Conservation (phyloP, 1,284 basidiomycete species). For the Nidula niveotomentosa region DNA sequence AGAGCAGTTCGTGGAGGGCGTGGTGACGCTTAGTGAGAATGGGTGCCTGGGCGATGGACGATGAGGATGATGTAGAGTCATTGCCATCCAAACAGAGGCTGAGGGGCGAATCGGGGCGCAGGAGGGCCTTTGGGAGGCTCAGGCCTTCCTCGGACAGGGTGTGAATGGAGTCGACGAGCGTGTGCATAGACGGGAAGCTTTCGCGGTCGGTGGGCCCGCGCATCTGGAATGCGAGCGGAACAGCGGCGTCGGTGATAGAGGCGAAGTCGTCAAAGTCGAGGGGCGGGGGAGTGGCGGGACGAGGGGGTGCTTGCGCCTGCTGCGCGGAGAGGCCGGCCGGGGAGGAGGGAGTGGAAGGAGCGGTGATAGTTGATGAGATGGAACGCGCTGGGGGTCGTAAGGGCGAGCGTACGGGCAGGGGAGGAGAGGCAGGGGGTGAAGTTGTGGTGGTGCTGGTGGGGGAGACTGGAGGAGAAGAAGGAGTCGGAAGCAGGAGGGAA, state of each 20-base stretch:
- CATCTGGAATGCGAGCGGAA: slow-evolving; percentile 20
- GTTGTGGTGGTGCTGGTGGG: not conserved
- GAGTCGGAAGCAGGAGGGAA: slow-evolving; percentile 11
- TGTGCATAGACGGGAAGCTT: slow-evolving; percentile 16
- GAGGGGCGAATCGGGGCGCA: slow-evolving; percentile 19
- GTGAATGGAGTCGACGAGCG: slow-evolving; percentile 12
- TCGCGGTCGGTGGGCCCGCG: slow-evolving; percentile 18
- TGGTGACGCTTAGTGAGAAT: slow-evolving; percentile 73
- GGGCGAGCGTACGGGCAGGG: slow-evolving; percentile 34
- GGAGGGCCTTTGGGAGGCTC: slow-evolving; percentile 14
- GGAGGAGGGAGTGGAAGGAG: slow-evolving; percentile 19
- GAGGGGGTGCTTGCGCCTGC: not conserved
- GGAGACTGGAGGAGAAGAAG: slow-evolving; percentile 17
- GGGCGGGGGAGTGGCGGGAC: slow-evolving; percentile 4
- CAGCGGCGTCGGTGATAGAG: slow-evolving; percentile 17
- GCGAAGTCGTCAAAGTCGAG: slow-evolving; percentile 23
- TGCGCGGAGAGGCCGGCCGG: slow-evolving; percentile 8
- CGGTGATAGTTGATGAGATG: slow-evolving; percentile 18
- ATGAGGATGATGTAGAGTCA: slow-evolving; percentile 4
- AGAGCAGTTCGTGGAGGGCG: slow-evolving; percentile 80
- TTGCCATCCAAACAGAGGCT: slow-evolving; percentile 12
- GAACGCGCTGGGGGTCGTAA: slow-evolving; percentile 27
- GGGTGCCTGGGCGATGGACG: slow-evolving; percentile 9
- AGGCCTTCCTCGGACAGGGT: slow-evolving; percentile 9
- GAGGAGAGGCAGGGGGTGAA: slow-evolving; percentile 13